Percentiles rank a stretch among this genome's conserved stretches.
phyloP scores from a whole-genome alignment of 768 basidiomycete genomes.

The Kwoniella sp. region DNA sequence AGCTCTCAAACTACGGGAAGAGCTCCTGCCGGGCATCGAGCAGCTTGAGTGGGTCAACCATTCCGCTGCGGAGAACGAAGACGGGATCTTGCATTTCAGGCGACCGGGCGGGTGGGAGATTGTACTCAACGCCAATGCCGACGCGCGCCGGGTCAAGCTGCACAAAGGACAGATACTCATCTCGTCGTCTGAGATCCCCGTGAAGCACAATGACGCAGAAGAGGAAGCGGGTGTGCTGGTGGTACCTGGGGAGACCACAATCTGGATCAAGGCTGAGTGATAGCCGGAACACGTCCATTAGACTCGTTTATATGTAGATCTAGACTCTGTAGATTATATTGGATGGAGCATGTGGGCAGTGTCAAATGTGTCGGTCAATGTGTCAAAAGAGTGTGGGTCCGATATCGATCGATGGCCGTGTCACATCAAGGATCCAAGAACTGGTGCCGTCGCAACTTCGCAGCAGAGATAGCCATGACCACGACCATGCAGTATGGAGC shows the following conservation, averaged over 20 bases:
- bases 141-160: background rate
- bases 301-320: no score
- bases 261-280: background rate
- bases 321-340: no score
- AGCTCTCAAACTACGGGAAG: conserved; percentile 29
- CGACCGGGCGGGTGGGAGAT: conserved; percentile 38
- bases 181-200: background rate
- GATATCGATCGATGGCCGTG: no score
- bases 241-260: background rate
- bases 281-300: no score
- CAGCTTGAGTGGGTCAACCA: conserved; percentile 38
- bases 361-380: no score
- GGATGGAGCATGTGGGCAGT: no score
- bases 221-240: background rate
- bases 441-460: no score
- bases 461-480: no score
- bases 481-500: background rate
- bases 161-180: background rate
- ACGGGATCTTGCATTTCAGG: conserved; percentile 31
- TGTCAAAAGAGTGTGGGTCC: background rate
- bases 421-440: no score
- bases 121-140: conserved; percentile 32
- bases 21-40: conserved; percentile 29
- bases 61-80: background rate
- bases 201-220: background rate